Conservation (phyloP, 805 yeast species). For the Cyberlindnera misumaiensis region DNA sequence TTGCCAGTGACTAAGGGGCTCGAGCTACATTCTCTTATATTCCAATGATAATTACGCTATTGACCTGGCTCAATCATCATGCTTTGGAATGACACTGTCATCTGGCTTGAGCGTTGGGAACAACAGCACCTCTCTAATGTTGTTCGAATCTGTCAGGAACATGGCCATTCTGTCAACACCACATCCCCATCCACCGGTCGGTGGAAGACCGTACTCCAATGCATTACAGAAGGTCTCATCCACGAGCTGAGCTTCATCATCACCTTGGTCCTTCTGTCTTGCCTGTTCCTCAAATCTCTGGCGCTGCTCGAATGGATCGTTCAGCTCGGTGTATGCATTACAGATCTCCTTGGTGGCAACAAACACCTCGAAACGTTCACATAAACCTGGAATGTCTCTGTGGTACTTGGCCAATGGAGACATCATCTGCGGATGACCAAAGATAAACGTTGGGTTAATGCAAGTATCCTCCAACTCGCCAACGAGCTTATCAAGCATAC, state of each 20-base stretch:
- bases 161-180: constrained; percentile 97
- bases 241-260: constrained; percentile 94
- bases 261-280: constrained; percentile 97
- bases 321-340: constrained; percentile 97
- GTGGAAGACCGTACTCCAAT: constrained; percentile 96
- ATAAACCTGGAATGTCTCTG: constrained; percentile 85
- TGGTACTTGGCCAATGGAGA: constrained; percentile 97
- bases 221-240: constrained; percentile 98
- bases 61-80: not conserved
- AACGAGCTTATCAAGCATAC: constrained; percentile 97
- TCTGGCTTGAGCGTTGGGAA: constrained; percentile 99
- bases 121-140: constrained; percentile 93
- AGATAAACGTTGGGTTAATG: constrained; percentile 95
- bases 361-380: constrained; percentile 97
- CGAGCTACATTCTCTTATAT: not conserved
- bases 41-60: not conserved
- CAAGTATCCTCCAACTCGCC: constrained; percentile 94
- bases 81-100: constrained; percentile 20
- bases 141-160: constrained; percentile 95
- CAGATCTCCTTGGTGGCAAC: constrained; percentile 98
- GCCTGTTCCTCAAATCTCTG: constrained; percentile 98
- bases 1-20: too few relatives aligned
- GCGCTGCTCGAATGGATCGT: constrained; percentile 98
- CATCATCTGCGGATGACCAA: constrained; percentile 99
- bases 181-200: constrained; percentile 99